Percentiles rank a stretch among this genome's conserved stretches.
Conservation (phyloP, 2,329 filamentous ascomycete genomes). For the Fusarium cicatricum region DNA sequence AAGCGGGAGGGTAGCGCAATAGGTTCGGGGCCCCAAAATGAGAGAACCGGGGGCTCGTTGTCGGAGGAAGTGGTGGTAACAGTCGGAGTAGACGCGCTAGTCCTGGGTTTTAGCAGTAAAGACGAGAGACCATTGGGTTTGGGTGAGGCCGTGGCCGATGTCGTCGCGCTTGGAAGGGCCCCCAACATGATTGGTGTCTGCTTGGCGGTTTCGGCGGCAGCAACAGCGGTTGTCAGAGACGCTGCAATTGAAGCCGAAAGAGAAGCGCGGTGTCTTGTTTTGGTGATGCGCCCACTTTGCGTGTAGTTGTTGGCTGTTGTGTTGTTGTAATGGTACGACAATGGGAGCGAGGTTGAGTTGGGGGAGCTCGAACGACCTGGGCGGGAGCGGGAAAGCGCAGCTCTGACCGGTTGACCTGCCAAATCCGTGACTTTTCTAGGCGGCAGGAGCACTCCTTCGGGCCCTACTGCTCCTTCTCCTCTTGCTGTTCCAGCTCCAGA, state of each 20-base stretch:
- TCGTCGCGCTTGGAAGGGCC: constrained; percentile 23
- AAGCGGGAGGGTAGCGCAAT: constrained; percentile 68
- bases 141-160: constrained; percentile 28
- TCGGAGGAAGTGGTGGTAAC: constrained; percentile 29
- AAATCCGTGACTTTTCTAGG: constrained; percentile 34
- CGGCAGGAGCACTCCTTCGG: constrained; percentile 27
- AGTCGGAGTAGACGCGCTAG: constrained; percentile 16
- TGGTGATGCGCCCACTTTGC: constrained; percentile 41
- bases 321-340: constrained; percentile 24
- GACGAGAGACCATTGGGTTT: constrained; percentile 20
- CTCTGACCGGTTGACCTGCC: constrained; percentile 33
- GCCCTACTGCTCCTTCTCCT: constrained; percentile 6
- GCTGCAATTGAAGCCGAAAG: constrained; percentile 33
- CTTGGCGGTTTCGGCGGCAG: constrained; percentile 30
- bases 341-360: constrained; percentile 21
- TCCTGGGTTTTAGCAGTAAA: constrained; percentile 14
- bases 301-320: constrained; percentile 26
- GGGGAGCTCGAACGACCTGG: constrained; percentile 31
- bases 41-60: constrained; percentile 61
- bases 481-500: constrained; percentile 16
- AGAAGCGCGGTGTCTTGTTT: constrained; percentile 35
- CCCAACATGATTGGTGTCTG: constrained; percentile 16
- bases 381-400: constrained; percentile 32
- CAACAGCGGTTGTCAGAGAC: constrained; percentile 29
- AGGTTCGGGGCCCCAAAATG: constrained; percentile 65